Evolutionary conservation across 129 eudicot species (phyloP).

Genomic region (Heracleum sosnowskyi): DNA sequence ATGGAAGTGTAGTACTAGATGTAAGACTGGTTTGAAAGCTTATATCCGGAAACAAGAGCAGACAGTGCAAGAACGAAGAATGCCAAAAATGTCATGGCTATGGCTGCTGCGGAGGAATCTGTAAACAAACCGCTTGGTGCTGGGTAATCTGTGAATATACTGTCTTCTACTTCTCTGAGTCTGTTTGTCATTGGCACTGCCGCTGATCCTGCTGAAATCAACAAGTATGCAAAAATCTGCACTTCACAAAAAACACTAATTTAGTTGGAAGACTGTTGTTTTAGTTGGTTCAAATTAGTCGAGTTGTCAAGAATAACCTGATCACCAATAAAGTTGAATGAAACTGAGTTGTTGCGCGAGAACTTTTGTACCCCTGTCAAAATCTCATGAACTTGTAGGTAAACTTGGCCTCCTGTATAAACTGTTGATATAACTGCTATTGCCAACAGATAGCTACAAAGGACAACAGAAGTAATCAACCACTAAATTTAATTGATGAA

Average conservation of each 20-base stretch:
- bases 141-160: constrained; percentile 21
- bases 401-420: constrained; percentile 70
- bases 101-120: constrained; percentile 65
- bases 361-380: constrained; percentile 35
- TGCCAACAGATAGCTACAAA: constrained; percentile 66
- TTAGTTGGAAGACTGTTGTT: not conserved
- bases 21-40: constrained; percentile 47
- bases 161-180: constrained; percentile 54
- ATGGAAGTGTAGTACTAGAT: constrained; percentile 24
- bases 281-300: not conserved
- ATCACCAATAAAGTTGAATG: constrained; percentile 66
- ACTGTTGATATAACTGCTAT: constrained; percentile 71
- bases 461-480: too few species aligned
- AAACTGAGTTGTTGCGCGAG: constrained; percentile 29
- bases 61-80: constrained; percentile 54
- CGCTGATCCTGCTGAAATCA: constrained; percentile 76
- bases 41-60: constrained; percentile 72
- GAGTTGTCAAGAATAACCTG: constrained; percentile 36
- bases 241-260: not conserved
- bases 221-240: constrained; percentile 39
- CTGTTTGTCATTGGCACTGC: constrained; percentile 69
- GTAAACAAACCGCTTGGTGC: constrained; percentile 66
- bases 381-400: constrained; percentile 52
- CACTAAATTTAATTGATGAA: not conserved
- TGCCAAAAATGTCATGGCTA: constrained; percentile 81